A percentile compares a stretch with the other conserved stretches of the same genome.
phyloP scores from a whole-genome alignment of 2,329 filamentous ascomycete genomes.

The Ophiostoma australiae region DNA sequence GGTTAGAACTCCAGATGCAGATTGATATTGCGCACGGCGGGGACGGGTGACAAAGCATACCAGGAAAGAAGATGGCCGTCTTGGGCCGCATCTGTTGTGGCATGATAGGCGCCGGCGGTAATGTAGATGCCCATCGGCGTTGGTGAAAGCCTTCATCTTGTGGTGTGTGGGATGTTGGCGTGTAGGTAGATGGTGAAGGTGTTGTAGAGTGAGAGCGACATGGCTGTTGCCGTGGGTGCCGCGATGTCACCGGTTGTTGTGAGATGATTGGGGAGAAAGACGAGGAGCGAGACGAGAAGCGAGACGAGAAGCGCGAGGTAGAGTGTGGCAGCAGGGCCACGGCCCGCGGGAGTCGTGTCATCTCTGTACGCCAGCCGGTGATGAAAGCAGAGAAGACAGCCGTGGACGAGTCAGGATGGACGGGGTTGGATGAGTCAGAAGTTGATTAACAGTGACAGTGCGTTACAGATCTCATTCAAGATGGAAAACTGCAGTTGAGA shows the following conservation, averaged over 20 bases:
- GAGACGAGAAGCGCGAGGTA: background rate
- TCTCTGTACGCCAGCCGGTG: constrained; percentile 15
- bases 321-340: constrained; percentile 11
- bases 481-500: background rate
- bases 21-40: background rate
- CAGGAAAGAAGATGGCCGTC: constrained; percentile 59
- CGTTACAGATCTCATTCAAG: background rate
- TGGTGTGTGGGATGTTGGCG: background rate
- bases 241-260: background rate
- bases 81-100: constrained; percentile 31
- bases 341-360: constrained; percentile 23
- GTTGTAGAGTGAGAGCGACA: background rate
- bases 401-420: background rate
- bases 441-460: background rate
- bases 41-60: constrained; percentile 32
- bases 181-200: background rate
- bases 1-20: background rate
- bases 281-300: background rate
- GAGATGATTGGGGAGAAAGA: background rate
- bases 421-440: no score
- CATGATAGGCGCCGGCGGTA: background rate
- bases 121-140: constrained; percentile 19
- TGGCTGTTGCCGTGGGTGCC: background rate
- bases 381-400: background rate
- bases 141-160: background rate